These are phyloP conservation scores for Pezicula rhizophila DNA, from an alignment of 2,329 filamentous ascomycete genomes.

Conservation along the genomic window DNA sequence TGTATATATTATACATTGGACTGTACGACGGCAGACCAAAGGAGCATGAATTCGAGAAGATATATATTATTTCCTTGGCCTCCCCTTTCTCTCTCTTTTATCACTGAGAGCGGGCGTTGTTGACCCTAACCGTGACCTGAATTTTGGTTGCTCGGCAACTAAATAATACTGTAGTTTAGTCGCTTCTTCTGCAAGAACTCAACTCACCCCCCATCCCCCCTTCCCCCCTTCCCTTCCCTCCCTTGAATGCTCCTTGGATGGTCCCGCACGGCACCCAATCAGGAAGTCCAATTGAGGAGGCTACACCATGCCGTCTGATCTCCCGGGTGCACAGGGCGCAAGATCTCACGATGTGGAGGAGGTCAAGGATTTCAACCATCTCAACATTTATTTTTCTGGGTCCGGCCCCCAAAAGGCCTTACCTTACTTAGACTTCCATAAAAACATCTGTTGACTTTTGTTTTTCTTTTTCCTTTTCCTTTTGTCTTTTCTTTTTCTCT, in stretches of 20 bases:
- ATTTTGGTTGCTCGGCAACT: neutral
- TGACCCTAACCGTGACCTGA: neutral
- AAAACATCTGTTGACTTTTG: neutral
- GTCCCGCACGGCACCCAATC: neutral
- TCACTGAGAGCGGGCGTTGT: neutral
- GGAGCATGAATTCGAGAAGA: too few relatives aligned
- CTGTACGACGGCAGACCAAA: neutral
- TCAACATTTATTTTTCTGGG: neutral
- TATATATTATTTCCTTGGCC: neutral
- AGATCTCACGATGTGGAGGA: neutral
- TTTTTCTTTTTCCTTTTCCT: too few relatives aligned
- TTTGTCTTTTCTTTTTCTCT: too few relatives aligned
- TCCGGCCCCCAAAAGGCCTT: neutral
- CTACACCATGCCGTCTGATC: neutral
- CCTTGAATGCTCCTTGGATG: neutral
- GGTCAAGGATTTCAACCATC: neutral
- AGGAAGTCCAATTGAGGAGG: neutral
- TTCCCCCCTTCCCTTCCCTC: neutral
- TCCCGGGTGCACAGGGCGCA: neutral
- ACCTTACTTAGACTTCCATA: neutral
- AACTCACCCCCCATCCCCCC: too few relatives aligned
- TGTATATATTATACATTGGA: neutral
- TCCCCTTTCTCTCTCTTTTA: neutral
- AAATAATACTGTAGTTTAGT: neutral
- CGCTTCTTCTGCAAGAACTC: neutral